Percentiles rank a stretch among this genome's conserved stretches.
phyloP scores from a whole-genome alignment of 2,329 filamentous ascomycete species.

The Cercospora sp. region DNA sequence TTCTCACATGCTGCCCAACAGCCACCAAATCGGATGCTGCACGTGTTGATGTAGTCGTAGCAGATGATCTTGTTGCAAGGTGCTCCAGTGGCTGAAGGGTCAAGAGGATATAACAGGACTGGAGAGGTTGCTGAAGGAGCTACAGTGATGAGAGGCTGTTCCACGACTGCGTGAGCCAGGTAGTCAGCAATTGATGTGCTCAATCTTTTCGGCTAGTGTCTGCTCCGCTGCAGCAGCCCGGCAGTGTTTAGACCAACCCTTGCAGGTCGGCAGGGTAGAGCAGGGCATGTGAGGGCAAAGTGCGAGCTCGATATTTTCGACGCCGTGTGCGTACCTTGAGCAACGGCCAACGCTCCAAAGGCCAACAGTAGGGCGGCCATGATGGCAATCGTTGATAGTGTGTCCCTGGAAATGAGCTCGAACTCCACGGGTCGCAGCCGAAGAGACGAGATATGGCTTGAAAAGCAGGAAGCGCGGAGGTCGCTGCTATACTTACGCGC shows the following conservation, averaged over 20 bases:
- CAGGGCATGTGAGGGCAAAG: not conserved
- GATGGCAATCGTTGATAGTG: not conserved
- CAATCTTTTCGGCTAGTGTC: not conserved
- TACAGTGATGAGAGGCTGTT: not conserved
- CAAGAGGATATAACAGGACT: conserved; percentile 1
- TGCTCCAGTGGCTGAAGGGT: not conserved
- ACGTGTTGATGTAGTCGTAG: conserved; percentile 33
- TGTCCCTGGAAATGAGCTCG: not conserved
- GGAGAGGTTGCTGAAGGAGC: conserved; percentile 3
- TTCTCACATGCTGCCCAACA: conserved; percentile 30
- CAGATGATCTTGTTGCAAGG: conserved; percentile 24
- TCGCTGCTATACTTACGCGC: not conserved
- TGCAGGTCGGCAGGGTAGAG: not conserved
- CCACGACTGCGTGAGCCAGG: not conserved
- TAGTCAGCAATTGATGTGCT: not conserved
- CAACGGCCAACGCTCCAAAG: not conserved
- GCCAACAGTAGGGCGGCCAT: not conserved
- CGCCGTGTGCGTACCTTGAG: not conserved
- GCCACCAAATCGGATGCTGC: conserved; percentile 29
- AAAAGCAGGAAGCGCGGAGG: not conserved
- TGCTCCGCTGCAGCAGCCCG: not conserved
- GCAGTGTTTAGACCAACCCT: not conserved
- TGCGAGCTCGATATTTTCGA: not conserved
- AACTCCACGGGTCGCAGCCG: not conserved
- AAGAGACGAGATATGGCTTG: not conserved